Conservation (phyloP, 176 grass and related monocot genomes). For the Musa troglodytarum region DNA sequence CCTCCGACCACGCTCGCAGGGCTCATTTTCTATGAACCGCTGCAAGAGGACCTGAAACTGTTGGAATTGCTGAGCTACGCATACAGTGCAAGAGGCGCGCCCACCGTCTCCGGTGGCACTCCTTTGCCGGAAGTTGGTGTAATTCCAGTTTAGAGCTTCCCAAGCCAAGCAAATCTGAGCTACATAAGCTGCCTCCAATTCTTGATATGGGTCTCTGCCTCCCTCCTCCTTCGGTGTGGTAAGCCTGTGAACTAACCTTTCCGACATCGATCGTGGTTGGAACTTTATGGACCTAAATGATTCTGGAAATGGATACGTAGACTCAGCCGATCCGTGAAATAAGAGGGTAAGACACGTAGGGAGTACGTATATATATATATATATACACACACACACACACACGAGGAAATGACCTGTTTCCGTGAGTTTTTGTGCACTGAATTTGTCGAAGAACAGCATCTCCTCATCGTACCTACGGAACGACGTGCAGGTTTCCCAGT, state of each 20-base stretch:
- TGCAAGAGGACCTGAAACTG: constrained; percentile 79
- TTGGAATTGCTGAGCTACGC: constrained; percentile 88
- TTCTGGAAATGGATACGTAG: constrained; percentile 28
- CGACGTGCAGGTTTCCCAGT: constrained; percentile 80
- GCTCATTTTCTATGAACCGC: constrained; percentile 86
- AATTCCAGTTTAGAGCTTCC: constrained; percentile 96
- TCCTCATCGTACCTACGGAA: constrained; percentile 92
- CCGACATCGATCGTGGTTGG: constrained; percentile 69
- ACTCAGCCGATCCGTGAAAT: background rate
- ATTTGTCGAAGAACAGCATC: constrained; percentile 78
- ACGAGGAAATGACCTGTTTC: constrained; percentile 51
- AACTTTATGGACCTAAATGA: constrained; percentile 65
- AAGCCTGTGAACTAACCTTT: constrained; percentile 53
- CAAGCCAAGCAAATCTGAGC: constrained; percentile 82
- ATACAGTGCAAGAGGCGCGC: constrained; percentile 46
- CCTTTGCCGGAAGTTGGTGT: constrained; percentile 42
- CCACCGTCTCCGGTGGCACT: constrained; percentile 29
- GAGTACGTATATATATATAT: background rate
- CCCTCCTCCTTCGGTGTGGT: constrained; percentile 28
- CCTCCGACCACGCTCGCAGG: constrained; percentile 48
- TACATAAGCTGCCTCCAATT: constrained; percentile 79
- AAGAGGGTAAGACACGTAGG: background rate
- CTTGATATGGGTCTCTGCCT: constrained; percentile 57
- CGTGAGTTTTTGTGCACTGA: constrained; percentile 72
- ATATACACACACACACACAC: background rate